phyloP scores from a whole-genome alignment of 352 stramenopile species.

The Phytophthora litchii region DNA sequence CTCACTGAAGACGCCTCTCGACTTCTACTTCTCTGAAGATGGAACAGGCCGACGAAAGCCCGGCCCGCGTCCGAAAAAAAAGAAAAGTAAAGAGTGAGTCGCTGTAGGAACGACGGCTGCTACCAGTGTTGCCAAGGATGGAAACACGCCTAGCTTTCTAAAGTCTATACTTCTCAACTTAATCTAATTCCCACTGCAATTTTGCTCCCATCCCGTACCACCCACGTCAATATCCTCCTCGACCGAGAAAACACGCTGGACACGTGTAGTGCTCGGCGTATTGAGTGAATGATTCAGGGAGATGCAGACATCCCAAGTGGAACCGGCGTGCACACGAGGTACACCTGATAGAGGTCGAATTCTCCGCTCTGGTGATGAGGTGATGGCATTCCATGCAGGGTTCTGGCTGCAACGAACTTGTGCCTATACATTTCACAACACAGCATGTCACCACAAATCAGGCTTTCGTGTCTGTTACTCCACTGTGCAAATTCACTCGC shows the following conservation, averaged over 20 bases:
- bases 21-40: slow-evolving; percentile 66
- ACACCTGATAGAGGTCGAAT: slow-evolving; percentile 50
- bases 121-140: slow-evolving; percentile 1
- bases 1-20: slow-evolving; percentile 65
- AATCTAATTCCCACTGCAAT: background rate
- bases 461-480: background rate
- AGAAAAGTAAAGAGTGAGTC: slow-evolving; percentile 1
- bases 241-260: slow-evolving; percentile 65
- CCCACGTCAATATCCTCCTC: slow-evolving; percentile 28
- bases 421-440: slow-evolving; percentile 9
- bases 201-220: background rate
- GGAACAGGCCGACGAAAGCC: slow-evolving; percentile 62
- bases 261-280: slow-evolving; percentile 67
- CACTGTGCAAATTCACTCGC: background rate
- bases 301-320: slow-evolving; percentile 59
- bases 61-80: slow-evolving; percentile 60
- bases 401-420: slow-evolving; percentile 20
- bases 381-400: slow-evolving; percentile 48
- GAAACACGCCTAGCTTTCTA: slow-evolving; percentile 1
- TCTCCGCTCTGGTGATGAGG: slow-evolving; percentile 39
- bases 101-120: background rate
- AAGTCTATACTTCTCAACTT: slow-evolving; percentile 1
- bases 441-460: background rate
- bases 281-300: slow-evolving; percentile 63
- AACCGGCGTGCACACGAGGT: slow-evolving; percentile 50